Evolutionary conservation across 2,329 filamentous ascomycete species (phyloP).

Genomic region (Cephalotrichum gorgonifer): DNA sequence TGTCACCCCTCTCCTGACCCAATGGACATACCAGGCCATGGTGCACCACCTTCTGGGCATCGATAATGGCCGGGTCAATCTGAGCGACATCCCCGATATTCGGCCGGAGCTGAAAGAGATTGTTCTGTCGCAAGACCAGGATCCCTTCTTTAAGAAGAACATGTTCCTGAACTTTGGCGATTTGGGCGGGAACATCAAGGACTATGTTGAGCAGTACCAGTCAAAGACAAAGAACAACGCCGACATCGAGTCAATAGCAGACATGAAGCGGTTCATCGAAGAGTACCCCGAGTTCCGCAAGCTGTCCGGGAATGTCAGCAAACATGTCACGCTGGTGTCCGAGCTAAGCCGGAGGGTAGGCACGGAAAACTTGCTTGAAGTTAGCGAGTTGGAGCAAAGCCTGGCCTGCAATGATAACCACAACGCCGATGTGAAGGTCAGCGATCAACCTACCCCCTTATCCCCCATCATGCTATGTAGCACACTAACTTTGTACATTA

Average conservation of each 20-base stretch:
- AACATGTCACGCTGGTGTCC: conserved; percentile 91
- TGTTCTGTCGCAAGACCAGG: conserved; percentile 90
- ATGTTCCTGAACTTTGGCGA: conserved; percentile 99
- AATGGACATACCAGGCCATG: conserved; percentile 99
- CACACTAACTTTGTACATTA: too few relatives aligned
- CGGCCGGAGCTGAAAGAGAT: conserved; percentile 86
- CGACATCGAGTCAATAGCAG: conserved; percentile 91
- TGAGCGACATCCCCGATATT: conserved; percentile 74
- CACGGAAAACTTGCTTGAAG: conserved; percentile 80
- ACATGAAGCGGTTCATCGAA: conserved; percentile 99
- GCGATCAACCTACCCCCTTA: conserved; percentile 9
- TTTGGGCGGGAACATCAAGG: conserved; percentile 90
- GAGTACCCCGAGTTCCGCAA: conserved; percentile 98
- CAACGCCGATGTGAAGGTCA: conserved; percentile 76
- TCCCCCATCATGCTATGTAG: neutral
- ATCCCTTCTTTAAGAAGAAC: conserved; percentile 98
- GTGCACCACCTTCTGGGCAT: conserved; percentile 94
- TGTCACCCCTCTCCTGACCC: conserved; percentile 84
- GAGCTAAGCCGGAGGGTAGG: conserved; percentile 85
- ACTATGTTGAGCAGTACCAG: conserved; percentile 97
- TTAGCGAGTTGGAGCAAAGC: conserved; percentile 94
- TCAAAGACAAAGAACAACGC: conserved; percentile 93
- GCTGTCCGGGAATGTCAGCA: conserved; percentile 94
- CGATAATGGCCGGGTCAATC: conserved; percentile 84
- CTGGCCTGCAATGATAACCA: conserved; percentile 96